Conservation (phyloP, 345 rosid genomes). For the Populus simonii region DNA sequence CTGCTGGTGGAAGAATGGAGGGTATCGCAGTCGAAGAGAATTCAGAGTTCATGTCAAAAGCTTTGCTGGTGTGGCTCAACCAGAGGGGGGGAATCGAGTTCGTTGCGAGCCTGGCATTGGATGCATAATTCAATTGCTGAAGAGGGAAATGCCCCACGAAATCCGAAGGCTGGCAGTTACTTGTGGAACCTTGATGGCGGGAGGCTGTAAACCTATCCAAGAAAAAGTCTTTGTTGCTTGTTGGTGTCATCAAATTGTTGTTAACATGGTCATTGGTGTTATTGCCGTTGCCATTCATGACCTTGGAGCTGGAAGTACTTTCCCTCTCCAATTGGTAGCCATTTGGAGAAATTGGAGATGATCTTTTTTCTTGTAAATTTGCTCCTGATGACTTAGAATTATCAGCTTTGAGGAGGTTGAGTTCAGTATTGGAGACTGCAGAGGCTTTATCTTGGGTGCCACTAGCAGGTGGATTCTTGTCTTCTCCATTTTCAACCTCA, state of each 20-base stretch:
- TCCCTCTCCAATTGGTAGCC: constrained; percentile 39
- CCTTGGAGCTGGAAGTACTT: constrained; percentile 39
- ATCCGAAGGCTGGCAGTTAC: constrained; percentile 29
- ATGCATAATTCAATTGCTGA: constrained; percentile 37
- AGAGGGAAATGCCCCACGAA: constrained; percentile 35
- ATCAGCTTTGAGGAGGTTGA: constrained; percentile 25
- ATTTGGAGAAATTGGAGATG: constrained; percentile 24
- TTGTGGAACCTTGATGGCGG: constrained; percentile 32
- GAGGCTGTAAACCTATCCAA: constrained; percentile 32
- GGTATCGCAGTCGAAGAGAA: constrained; percentile 31
- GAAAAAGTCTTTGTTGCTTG: constrained; percentile 32
- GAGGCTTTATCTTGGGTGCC: constrained; percentile 17
- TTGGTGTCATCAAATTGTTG: constrained; percentile 21
- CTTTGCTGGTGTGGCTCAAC: constrained; percentile 34
- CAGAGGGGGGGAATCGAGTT: constrained; percentile 31
- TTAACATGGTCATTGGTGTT: constrained; percentile 2
- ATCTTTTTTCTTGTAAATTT: constrained; percentile 16
- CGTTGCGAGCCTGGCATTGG: constrained; percentile 35
- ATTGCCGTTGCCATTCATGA: constrained; percentile 24
- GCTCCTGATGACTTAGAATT: not conserved
- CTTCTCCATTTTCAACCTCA: constrained; percentile 51
- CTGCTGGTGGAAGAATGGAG: constrained; percentile 29
- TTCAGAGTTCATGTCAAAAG: constrained; percentile 36
- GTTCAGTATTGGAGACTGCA: constrained; percentile 21
- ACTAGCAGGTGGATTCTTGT: constrained; percentile 34